Evolutionary conservation across 257 asterid species (phyloP), one percentile per base, ranked within the genome.

Genomic region (Nicotiana tomentosiformis): DNA sequence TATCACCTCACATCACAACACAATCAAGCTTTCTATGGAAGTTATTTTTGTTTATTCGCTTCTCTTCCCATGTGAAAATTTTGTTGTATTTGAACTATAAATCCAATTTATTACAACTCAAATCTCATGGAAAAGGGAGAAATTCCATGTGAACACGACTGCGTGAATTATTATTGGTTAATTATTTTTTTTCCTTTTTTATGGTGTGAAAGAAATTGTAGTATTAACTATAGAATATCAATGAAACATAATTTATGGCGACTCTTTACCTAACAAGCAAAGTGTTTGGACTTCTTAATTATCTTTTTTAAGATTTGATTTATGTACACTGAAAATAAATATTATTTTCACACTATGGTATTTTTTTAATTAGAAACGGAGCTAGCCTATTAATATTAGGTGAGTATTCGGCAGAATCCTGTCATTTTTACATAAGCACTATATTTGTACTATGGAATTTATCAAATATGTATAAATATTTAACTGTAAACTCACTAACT

Each of bases 81-180:
- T 6, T 49, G 64, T 26, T 49, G 2, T 74, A 3, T 49, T 74
- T 15, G 20, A 72, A 23, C 79, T 23, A 46, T 23, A 72, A 72
- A 46, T 23, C 61, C 61, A 72, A 72, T 46, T 72, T 72, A 72
- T 12, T 46, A 72, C 61, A 72, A 72, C 61, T 72, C 61, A 72
- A 72, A 46, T 43, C 4, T 72, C 61, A 72, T 20, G 0, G 15
- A 72, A 72, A 72, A 46, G 39, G 61, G 32, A 3, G 7, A 0
- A 46, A 74, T 23, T 46, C 23, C 2, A 72, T 20, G 7, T 23
- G 61, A 72, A 72, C 79, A 72, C 61, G 20, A 46, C 14, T 72
- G 4, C 4, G 7, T 72, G 37, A 46, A 70, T 51, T 39, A 70
- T n/a, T 20, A 29, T 1, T 29, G n/a, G 20, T 30, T 65, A 29